Evolutionary conservation across 2,329 filamentous ascomycete genomes (phyloP).

Genomic region (Cyclaneusma minus): DNA sequence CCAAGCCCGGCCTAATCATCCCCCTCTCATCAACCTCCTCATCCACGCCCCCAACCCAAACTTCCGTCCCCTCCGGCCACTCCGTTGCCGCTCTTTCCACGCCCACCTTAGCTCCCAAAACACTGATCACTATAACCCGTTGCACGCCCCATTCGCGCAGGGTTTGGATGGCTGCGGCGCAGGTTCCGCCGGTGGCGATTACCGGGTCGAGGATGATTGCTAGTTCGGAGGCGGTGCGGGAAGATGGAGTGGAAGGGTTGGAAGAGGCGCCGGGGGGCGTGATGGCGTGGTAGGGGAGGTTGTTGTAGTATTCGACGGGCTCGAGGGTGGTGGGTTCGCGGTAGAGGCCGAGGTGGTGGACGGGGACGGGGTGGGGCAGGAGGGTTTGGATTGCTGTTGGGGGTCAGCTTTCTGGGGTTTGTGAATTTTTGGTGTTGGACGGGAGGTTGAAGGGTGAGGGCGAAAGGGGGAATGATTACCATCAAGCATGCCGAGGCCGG

Average conservation of each 20-base stretch:
- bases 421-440: slow-evolving; percentile 4
- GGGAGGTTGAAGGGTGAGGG: background rate
- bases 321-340: slow-evolving; percentile 76
- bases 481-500: slow-evolving; percentile 82
- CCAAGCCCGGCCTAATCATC: slow-evolving; percentile 82
- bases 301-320: slow-evolving; percentile 96
- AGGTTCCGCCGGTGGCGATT: slow-evolving; percentile 86
- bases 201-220: slow-evolving; percentile 84
- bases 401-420: slow-evolving; percentile 4
- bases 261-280: slow-evolving; percentile 22
- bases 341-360: slow-evolving; percentile 92
- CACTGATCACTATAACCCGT: slow-evolving; percentile 58
- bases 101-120: slow-evolving; percentile 62
- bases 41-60: slow-evolving; percentile 77
- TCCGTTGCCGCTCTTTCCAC: slow-evolving; percentile 54
- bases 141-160: slow-evolving; percentile 85
- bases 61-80: slow-evolving; percentile 62
- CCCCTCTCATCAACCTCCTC: slow-evolving; percentile 56
- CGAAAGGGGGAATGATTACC: slow-evolving; percentile 28
- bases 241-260: slow-evolving; percentile 15
- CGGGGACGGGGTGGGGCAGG: slow-evolving; percentile 62
- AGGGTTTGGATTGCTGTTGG: slow-evolving; percentile 60
- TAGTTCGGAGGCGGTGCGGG: slow-evolving; percentile 30
- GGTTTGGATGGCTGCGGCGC: slow-evolving; percentile 77
- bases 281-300: slow-evolving; percentile 60